Evolutionary conservation across 2,329 filamentous ascomycete genomes (phyloP).

Genomic region (Diaporthe sp.): DNA sequence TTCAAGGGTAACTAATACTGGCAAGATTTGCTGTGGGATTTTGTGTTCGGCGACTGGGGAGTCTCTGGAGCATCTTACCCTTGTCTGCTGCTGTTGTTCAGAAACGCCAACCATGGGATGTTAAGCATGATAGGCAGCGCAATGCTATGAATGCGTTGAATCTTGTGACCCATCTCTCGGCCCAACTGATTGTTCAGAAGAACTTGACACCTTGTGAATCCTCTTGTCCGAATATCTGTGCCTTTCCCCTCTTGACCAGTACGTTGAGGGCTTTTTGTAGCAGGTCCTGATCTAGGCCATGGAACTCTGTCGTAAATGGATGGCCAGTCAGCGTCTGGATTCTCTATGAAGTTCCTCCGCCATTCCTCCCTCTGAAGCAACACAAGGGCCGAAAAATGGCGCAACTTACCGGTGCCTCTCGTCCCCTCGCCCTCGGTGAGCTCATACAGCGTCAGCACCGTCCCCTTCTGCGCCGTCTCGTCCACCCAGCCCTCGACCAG

Average conservation of each 20-base stretch:
- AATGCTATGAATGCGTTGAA: conserved; percentile 4
- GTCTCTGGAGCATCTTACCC: conserved; percentile 15
- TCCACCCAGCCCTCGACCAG: conserved; percentile 86
- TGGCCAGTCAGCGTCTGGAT: background rate
- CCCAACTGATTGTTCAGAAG: conserved; percentile 72
- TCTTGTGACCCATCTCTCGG: background rate
- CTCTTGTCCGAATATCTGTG: conserved; percentile 92
- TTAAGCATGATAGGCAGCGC: background rate
- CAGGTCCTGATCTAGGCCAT: conserved; percentile 88
- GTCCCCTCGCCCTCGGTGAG: conserved; percentile 89
- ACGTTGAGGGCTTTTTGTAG: conserved; percentile 84
- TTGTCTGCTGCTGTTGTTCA: background rate
- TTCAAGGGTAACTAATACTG: conserved; percentile 47
- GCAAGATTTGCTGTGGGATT: background rate
- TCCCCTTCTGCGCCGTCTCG: conserved; percentile 87
- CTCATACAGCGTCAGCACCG: conserved; percentile 93
- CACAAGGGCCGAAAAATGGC: conserved; percentile 25
- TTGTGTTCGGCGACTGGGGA: conserved; percentile 27
- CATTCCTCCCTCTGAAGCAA: background rate
- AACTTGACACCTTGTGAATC: conserved; percentile 96
- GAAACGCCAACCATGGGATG: background rate
- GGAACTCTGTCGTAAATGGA: conserved; percentile 74
- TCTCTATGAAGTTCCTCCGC: background rate
- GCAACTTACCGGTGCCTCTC: conserved; percentile 71
- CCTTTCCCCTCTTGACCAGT: conserved; percentile 90